phyloP scores from a whole-genome alignment of 176 grass and related monocot species.

The Coix lacrymajobi region DNA sequence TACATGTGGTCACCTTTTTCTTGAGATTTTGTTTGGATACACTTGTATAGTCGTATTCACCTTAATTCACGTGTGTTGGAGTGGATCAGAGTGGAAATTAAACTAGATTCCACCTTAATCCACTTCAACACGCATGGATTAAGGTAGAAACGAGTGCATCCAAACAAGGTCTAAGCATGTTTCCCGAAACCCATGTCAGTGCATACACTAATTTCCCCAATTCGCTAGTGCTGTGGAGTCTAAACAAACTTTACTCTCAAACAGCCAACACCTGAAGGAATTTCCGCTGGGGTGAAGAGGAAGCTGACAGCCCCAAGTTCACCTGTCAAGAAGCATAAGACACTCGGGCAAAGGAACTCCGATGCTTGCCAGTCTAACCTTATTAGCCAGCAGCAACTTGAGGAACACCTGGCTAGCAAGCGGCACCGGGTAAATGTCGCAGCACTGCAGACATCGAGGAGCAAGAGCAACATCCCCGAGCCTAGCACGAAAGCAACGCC shows the following conservation, averaged over 20 bases:
- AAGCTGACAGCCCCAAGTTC: background rate
- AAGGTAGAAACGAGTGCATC: no score
- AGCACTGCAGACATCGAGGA: background rate
- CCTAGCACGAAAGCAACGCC: background rate
- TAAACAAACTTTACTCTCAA: background rate
- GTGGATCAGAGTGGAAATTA: no score
- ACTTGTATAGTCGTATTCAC: no score
- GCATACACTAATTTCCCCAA: no score
- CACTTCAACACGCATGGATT: no score
- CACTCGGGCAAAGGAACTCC: background rate
- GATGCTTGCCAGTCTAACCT: background rate
- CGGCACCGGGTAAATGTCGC: conserved; percentile 8
- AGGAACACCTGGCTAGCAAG: background rate
- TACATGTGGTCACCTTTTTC: no score
- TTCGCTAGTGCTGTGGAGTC: background rate
- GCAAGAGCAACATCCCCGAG: background rate
- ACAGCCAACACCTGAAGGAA: background rate
- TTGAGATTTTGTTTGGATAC: no score
- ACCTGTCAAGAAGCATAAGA: conserved; percentile 17
- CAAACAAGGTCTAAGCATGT: no score
- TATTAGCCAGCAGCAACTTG: background rate
- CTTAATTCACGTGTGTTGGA: no score
- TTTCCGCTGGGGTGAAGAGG: conserved; percentile 1
- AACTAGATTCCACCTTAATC: no score
- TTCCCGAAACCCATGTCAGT: no score